phyloP scores from a whole-genome alignment of 306 rosid species.

The Corylus avellana region DNA sequence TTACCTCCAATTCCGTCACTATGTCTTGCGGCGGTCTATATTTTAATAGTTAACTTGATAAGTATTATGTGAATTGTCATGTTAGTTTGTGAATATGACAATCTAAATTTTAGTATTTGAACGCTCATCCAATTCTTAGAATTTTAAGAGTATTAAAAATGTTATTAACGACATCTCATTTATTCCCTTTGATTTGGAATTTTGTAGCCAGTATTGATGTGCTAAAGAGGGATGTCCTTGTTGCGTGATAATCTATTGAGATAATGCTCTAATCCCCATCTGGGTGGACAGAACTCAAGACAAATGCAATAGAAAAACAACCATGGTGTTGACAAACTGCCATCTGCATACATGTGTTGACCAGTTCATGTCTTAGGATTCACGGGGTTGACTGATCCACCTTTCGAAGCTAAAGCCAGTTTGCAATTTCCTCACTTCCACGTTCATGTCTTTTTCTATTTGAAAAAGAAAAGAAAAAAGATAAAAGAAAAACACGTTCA shows the following conservation, averaged over 20 bases:
- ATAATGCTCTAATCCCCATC: neutral
- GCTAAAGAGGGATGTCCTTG: neutral
- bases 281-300: conserved; percentile 24
- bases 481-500: neutral
- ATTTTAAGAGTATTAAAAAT: neutral
- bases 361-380: neutral
- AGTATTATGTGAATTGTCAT: no score
- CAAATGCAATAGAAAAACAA: conserved; percentile 11
- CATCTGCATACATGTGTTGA: conserved; percentile 7
- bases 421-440: conserved; percentile 8
- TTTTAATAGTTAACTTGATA: no score
- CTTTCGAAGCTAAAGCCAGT: conserved; percentile 28
- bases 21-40: no score
- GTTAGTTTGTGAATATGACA: no score
- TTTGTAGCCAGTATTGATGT: neutral
- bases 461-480: no score
- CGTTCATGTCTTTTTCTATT: neutral
- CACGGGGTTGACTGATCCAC: conserved; percentile 34
- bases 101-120: no score
- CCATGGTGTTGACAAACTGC: conserved; percentile 7
- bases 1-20: no score
- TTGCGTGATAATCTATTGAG: neutral
- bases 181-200: conserved; percentile 9
- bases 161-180: neutral
- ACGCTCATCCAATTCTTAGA: no score